A percentile compares a stretch with the other conserved stretches of the same genome.
Conservation (phyloP, 2,329 filamentous ascomycete species). For the Teratosphaeriaceae sp. region DNA sequence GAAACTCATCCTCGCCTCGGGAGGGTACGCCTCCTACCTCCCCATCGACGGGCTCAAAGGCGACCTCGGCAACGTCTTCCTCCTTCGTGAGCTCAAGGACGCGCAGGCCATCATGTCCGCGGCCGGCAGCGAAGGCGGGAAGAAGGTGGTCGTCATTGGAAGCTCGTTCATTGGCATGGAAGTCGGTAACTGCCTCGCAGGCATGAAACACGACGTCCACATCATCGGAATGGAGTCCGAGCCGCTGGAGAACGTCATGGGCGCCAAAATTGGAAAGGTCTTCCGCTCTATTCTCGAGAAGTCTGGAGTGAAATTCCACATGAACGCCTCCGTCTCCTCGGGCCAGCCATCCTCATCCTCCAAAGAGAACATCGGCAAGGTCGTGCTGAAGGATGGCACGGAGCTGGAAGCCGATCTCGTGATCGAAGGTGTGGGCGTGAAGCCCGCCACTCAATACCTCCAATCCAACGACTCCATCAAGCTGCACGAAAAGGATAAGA, state of each 20-base stretch:
- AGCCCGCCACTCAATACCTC: constrained; percentile 77
- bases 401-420: constrained; percentile 80
- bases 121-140: constrained; percentile 69
- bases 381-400: constrained; percentile 81
- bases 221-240: constrained; percentile 83
- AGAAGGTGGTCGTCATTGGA: constrained; percentile 88
- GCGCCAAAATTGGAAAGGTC: constrained; percentile 69
- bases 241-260: constrained; percentile 82
- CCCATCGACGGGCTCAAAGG: constrained; percentile 78
- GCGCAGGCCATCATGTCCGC: constrained; percentile 70
- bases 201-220: constrained; percentile 74
- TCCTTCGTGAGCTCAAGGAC: constrained; percentile 70
- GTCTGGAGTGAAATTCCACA: constrained; percentile 81
- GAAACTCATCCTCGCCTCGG: constrained; percentile 86
- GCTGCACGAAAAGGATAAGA: constrained; percentile 80
- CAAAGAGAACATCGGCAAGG: constrained; percentile 66
- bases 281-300: constrained; percentile 75
- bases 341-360: constrained; percentile 65
- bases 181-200: constrained; percentile 71
- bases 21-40: constrained; percentile 67
- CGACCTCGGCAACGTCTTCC: constrained; percentile 78
- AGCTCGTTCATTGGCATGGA: constrained; percentile 99
- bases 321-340: constrained; percentile 75
- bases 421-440: constrained; percentile 83
- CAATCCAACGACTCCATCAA: constrained; percentile 61